phyloP scores from a whole-genome alignment of 2,329 filamentous ascomycete species.

The Cladosporium velox region DNA sequence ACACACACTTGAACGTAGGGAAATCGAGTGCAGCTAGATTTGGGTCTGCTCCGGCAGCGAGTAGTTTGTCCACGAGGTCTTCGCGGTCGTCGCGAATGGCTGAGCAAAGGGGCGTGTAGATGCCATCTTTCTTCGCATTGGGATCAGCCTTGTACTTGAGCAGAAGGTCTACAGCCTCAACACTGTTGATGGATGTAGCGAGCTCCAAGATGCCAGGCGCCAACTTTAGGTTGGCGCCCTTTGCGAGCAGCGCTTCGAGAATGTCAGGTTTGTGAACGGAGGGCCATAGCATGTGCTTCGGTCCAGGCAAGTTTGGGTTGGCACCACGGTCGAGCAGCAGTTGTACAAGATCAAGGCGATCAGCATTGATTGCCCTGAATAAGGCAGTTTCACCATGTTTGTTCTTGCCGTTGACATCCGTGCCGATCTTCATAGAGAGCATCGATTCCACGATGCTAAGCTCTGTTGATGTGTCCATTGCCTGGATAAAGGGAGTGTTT shows the following conservation, averaged over 20 bases:
- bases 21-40: constrained; percentile 63
- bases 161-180: constrained; percentile 62
- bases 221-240: constrained; percentile 58
- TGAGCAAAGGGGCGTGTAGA: constrained; percentile 68
- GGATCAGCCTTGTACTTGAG: constrained; percentile 62
- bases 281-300: constrained; percentile 63
- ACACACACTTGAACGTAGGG: constrained; percentile 68
- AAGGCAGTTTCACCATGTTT: constrained; percentile 63
- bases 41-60: constrained; percentile 54
- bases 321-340: constrained; percentile 60
- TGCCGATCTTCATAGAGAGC: constrained; percentile 56
- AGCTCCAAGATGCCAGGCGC: constrained; percentile 69
- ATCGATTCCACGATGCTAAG: constrained; percentile 60
- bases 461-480: constrained; percentile 62
- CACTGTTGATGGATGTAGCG: constrained; percentile 63
- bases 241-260: constrained; percentile 56
- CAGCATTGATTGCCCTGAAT: constrained; percentile 61
- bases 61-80: constrained; percentile 64
- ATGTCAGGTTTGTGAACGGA: constrained; percentile 61
- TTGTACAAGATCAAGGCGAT: constrained; percentile 59
- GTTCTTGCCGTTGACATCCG: constrained; percentile 61
- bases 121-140: constrained; percentile 64
- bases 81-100: constrained; percentile 66
- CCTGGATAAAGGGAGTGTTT: constrained; percentile 61
- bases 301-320: constrained; percentile 64